phyloP scores from a whole-genome alignment of 345 rosid species.

The Psidium guajava region DNA sequence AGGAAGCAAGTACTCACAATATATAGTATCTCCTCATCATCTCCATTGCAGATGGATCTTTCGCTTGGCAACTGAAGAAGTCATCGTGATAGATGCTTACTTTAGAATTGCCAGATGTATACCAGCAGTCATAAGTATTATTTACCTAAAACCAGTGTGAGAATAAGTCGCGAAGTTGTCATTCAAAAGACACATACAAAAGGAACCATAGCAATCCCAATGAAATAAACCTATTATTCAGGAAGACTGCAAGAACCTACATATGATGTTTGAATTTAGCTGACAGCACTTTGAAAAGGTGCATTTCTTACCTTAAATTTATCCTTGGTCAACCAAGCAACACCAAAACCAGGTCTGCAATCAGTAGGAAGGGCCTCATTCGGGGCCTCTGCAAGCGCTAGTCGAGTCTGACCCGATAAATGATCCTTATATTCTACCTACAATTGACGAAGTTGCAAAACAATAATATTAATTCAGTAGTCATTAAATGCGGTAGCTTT shows the following conservation, averaged over 20 bases:
- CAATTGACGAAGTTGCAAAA: not conserved
- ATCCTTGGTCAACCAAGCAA: conserved; percentile 67
- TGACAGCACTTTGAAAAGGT: not conserved
- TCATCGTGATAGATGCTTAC: conserved; percentile 61
- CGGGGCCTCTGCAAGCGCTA: conserved; percentile 84
- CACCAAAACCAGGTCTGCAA: conserved; percentile 77
- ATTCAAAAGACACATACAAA: not conserved
- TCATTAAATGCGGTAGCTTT: not conserved
- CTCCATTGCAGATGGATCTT: conserved; percentile 50
- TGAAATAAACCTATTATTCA: not conserved
- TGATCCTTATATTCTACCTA: conserved; percentile 81
- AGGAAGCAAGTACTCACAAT: conserved; percentile 37
- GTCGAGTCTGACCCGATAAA: conserved; percentile 40
- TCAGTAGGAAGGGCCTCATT: conserved; percentile 76
- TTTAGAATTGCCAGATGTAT: conserved; percentile 43
- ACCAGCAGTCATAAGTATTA: conserved; percentile 91
- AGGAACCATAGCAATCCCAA: not conserved
- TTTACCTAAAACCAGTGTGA: conserved; percentile 42
- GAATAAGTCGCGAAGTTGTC: not conserved
- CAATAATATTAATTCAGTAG: not conserved
- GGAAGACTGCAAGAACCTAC: not conserved
- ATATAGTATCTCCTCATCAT: conserved; percentile 35
- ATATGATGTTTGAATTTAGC: not conserved
- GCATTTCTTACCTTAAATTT: conserved; percentile 50
- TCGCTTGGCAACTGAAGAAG: conserved; percentile 59